Evolutionary conservation across 1,284 basidiomycete species (phyloP).

Genomic region (Rhodotorula sp.): DNA sequence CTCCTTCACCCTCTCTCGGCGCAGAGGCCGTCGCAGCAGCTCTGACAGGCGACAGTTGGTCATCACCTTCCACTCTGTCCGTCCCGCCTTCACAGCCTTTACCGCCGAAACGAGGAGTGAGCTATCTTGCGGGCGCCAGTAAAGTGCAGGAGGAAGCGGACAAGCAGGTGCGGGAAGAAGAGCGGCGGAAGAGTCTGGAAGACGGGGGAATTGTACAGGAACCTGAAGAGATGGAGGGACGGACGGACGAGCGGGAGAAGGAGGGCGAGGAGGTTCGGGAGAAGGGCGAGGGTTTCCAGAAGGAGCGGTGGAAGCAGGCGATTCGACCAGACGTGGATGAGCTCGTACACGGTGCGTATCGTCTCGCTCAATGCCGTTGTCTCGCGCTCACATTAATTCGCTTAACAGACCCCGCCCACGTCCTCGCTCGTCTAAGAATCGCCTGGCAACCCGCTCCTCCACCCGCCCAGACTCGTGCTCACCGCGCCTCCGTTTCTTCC

Average conservation of each 20-base stretch:
- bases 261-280: background rate
- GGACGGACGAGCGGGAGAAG: background rate
- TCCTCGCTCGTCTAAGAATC: constrained; percentile 23
- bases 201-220: background rate
- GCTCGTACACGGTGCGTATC: constrained; percentile 64
- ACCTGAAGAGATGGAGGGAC: background rate
- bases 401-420: constrained; percentile 35
- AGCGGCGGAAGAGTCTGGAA: background rate
- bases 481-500: constrained; percentile 55
- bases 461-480: constrained; percentile 1
- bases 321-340: constrained; percentile 66
- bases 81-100: background rate
- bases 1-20: background rate
- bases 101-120: constrained; percentile 1
- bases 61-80: background rate
- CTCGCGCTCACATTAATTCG: background rate
- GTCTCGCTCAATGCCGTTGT: too few species aligned
- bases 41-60: background rate
- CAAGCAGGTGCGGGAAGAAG: constrained; percentile 2
- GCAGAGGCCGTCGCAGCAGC: constrained; percentile 32
- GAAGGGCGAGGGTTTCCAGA: background rate
- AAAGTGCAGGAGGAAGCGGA: constrained; percentile 19
- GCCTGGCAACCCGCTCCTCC: constrained; percentile 19
- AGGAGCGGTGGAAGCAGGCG: constrained; percentile 53
- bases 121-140: constrained; percentile 24